These are phyloP conservation scores for Theobroma grandiflorum DNA, from an alignment of 441 rosid genomes.

Conservation along the genomic window DNA sequence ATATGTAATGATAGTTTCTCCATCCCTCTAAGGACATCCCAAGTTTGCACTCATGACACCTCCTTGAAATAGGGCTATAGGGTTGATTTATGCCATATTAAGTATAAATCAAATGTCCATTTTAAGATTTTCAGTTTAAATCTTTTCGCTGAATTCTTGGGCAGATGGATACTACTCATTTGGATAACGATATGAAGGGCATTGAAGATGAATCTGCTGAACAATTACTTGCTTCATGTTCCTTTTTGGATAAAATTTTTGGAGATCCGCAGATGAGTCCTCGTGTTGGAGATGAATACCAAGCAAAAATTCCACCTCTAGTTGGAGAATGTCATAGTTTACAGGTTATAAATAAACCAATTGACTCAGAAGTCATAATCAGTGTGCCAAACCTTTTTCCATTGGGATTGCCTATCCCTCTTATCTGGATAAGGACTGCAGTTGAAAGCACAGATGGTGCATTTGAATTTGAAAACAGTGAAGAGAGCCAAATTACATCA, in stretches of 20 bases:
- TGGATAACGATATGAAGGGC: constrained; percentile 41
- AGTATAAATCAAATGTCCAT: constrained; percentile 11
- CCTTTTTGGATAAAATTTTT: constrained; percentile 35
- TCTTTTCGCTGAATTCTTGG: constrained; percentile 23
- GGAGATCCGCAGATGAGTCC: constrained; percentile 53
- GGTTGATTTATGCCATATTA: background rate
- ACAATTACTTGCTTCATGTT: constrained; percentile 38
- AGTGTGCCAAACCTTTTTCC: constrained; percentile 22
- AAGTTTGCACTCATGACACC: background rate
- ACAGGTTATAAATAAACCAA: constrained; percentile 27
- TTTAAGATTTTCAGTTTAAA: constrained; percentile 1
- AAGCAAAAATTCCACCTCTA: constrained; percentile 54
- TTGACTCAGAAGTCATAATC: constrained; percentile 24
- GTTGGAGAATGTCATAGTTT: constrained; percentile 32
- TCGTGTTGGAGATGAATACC: constrained; percentile 62
- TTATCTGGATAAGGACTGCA: constrained; percentile 51
- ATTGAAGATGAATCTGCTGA: constrained; percentile 40
- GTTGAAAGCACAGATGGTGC: constrained; percentile 45
- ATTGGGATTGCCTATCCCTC: constrained; percentile 50
- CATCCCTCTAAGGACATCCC: background rate
- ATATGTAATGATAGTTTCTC: background rate
- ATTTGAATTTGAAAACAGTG: constrained; percentile 38
- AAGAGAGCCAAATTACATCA: constrained; percentile 32
- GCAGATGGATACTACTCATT: constrained; percentile 39
- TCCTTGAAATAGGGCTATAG: background rate